A percentile compares a stretch with the other conserved stretches of the same genome.
Evolutionary conservation across 306 rosid genomes (phyloP).

Genomic region (Casuarina glauca): DNA sequence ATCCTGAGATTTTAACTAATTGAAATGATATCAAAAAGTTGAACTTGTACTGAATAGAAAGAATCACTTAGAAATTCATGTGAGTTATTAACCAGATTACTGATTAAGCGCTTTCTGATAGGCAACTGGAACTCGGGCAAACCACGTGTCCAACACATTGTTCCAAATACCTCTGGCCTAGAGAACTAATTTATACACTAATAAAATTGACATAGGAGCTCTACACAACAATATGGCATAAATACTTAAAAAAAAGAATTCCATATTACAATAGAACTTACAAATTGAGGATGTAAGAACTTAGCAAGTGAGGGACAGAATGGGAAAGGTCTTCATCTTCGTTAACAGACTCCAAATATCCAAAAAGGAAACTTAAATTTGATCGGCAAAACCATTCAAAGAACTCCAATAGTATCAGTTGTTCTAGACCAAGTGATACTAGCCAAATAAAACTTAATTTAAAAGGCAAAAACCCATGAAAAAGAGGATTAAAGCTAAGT

Average conservation of each 20-base stretch:
- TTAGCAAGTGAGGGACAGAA: not conserved
- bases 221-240: not conserved
- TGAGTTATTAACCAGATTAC: not conserved
- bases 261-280: not conserved
- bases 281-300: not conserved
- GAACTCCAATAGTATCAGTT: not conserved
- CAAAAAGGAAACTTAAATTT: not conserved
- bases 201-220: not conserved
- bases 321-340: not conserved
- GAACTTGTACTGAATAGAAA: not conserved
- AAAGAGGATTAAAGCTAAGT: not conserved
- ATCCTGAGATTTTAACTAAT: not conserved
- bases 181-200: not conserved
- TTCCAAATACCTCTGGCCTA: not conserved
- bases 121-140: not conserved
- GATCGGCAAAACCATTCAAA: not conserved
- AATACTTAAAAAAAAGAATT: not conserved
- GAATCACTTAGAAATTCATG: not conserved
- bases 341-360: not conserved
- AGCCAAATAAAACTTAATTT: not conserved
- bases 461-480: not conserved
- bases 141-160: not conserved
- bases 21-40: not conserved
- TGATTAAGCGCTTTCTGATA: not conserved
- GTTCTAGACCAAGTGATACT: not conserved